phyloP scores from a whole-genome alignment of 306 rosid species.

The Gillenia trifoliata region DNA sequence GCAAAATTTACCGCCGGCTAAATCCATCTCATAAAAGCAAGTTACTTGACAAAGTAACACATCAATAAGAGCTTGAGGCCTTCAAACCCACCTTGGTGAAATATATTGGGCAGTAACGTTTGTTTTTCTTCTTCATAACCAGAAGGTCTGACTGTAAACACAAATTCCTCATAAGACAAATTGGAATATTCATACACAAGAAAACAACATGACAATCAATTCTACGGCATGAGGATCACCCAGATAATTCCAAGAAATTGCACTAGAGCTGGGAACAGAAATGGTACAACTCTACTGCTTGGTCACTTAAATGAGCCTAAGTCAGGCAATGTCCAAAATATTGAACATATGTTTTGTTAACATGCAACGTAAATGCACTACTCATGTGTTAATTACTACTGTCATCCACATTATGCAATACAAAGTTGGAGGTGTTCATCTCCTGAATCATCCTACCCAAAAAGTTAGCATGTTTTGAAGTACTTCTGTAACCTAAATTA shows the following conservation, averaged over 20 bases:
- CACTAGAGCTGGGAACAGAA: background rate
- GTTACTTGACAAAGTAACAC: background rate
- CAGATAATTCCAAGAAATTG: background rate
- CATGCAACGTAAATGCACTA: background rate
- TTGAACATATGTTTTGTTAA: background rate
- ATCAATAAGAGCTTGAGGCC: constrained; percentile 9
- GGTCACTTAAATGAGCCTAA: background rate
- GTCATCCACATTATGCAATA: background rate
- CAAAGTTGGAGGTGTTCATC: background rate
- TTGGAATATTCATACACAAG: background rate
- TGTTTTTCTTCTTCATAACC: constrained; percentile 83
- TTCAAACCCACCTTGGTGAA: constrained; percentile 73
- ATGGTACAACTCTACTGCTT: background rate
- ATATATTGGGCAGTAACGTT: constrained; percentile 89
- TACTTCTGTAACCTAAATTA: background rate
- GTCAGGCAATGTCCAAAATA: background rate
- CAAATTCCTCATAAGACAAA: constrained; percentile 12
- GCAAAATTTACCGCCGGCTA: constrained; percentile 7
- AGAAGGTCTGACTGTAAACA: constrained; percentile 81
- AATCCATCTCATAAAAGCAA: constrained; percentile 4
- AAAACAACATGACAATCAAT: background rate
- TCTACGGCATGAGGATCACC: background rate
- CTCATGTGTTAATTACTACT: background rate
- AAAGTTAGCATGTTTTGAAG: background rate
- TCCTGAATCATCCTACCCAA: background rate